A percentile compares a stretch with the other conserved stretches of the same genome.
Conservation (phyloP, 257 asterid genomes). For the Cruciata laevipes region DNA sequence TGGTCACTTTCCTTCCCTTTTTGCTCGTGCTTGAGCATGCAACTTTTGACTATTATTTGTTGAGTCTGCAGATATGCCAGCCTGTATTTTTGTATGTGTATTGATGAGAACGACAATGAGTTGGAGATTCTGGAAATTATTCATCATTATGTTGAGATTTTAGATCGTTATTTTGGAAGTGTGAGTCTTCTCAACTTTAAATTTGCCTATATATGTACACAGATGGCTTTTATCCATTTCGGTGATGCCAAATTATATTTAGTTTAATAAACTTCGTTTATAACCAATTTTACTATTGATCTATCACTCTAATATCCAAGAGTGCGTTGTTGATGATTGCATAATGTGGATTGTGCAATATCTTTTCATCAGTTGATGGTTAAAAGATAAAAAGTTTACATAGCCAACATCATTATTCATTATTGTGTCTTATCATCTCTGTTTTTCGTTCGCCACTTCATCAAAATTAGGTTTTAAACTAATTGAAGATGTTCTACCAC, state of each 20-base stretch:
- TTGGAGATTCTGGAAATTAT: constrained; percentile 87
- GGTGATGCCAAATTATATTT: constrained; percentile 4
- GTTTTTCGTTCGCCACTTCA: not conserved
- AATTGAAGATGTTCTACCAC: not conserved
- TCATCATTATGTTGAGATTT: constrained; percentile 90
- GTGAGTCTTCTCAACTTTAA: constrained; percentile 40
- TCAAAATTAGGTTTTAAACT: not conserved
- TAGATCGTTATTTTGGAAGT: constrained; percentile 98
- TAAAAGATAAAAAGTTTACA: not conserved
- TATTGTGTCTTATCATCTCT: not conserved
- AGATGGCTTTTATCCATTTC: not conserved
- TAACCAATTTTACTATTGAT: not conserved
- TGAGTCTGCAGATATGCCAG: constrained; percentile 67
- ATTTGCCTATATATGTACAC: not conserved
- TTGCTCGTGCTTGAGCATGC: constrained; percentile 8
- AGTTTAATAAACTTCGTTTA: not conserved
- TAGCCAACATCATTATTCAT: not conserved
- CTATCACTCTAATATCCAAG: not conserved
- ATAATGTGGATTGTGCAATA: not conserved
- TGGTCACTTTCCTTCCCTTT: not conserved
- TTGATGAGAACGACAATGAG: constrained; percentile 88
- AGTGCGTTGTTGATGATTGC: not conserved
- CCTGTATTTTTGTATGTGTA: constrained; percentile 96
- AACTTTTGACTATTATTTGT: not conserved
- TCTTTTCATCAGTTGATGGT: not conserved